These are phyloP conservation scores for Coemansia nantahalensis DNA, from an alignment of 192 early-diverging fungal genomes.

Conservation along the genomic window DNA sequence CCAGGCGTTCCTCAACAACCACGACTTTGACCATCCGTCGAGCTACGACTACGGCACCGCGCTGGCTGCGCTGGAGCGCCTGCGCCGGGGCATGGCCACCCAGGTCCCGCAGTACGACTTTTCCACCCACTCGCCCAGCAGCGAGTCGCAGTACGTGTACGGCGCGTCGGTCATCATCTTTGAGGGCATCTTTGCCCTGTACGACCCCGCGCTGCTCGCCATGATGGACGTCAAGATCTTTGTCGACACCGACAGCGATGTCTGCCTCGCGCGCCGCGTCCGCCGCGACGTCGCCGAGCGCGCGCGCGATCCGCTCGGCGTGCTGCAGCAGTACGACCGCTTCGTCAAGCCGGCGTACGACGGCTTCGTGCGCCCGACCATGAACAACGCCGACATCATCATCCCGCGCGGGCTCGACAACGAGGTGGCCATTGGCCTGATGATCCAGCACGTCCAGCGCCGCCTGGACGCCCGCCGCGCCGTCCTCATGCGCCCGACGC, in stretches of 20 bases:
- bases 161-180: conserved; percentile 96
- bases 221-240: conserved; percentile 89
- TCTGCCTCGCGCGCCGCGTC: conserved; percentile 84
- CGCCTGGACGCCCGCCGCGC: conserved; percentile 73
- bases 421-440: conserved; percentile 84
- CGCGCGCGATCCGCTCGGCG: conserved; percentile 81
- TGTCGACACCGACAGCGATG: conserved; percentile 94
- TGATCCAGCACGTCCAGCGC: conserved; percentile 83
- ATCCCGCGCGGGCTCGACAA: conserved; percentile 92
- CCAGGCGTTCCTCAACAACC: conserved; percentile 66
- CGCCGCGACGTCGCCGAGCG: conserved; percentile 89
- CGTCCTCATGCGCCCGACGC: conserved; percentile 35
- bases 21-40: conserved; percentile 92
- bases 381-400: conserved; percentile 91
- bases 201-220: conserved; percentile 74
- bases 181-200: conserved; percentile 97
- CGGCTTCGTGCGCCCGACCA: conserved; percentile 86
- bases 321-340: conserved; percentile 84
- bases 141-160: conserved; percentile 68
- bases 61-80: conserved; percentile 63
- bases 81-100: conserved; percentile 77
- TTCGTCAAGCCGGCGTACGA: conserved; percentile 97
- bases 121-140: conserved; percentile 73
- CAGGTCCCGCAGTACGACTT: conserved; percentile 93
- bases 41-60: conserved; percentile 84